Evolutionary conservation across 306 rosid genomes (phyloP), one percentile per base, ranked within the genome.

Genomic region (Begonia masoniana): DNA sequence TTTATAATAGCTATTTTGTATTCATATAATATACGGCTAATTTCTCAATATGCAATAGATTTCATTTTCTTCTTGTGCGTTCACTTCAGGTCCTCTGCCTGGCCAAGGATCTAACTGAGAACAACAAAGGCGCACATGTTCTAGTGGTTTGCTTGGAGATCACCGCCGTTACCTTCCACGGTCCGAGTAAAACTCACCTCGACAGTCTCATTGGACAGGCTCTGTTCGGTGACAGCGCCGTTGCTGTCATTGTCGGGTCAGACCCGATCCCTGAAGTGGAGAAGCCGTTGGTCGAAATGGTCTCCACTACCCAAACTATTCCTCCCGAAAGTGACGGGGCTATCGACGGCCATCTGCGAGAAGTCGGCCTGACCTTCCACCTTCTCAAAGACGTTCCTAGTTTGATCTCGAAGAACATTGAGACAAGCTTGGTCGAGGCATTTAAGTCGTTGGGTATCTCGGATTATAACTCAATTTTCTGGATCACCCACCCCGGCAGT

Each of bases 251-350:
- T 3, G 56, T 81, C 47, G 88, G 88, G 2, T 55, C 88, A 0
- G 88, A 84, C 21, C 88, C 85, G 0, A 0, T 81, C 0, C 82
- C 76, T 0, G 74, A 61, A 14, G 57, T 78, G 0, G 87, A 78
- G 66, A 81, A 66, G 51, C 84, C 91, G 2, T 12, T 81, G 1
- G 81, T 74, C 31, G 82, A 81, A 35, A 7, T 81, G 0, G 74
- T 78, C 17, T 85, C 87, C 2, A 76, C 86, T 4, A 76, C 78
- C 41, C 87, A 81, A 62, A 78, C 86, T 0, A 74, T 84, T 26
- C 80, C 81, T 13, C 91, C 87, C 0, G 72, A 78, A 0, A 85
- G 87, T 26, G 95, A 81, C 0, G 91, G 95, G 5, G 83, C 87
- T 4, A 80, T 80, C 0, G 81, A 71, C 46, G 21, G n/a, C n/a